phyloP scores from a whole-genome alignment of 371 early-diverging fungal genomes.

The Apophysomyces trapeziformis region DNA sequence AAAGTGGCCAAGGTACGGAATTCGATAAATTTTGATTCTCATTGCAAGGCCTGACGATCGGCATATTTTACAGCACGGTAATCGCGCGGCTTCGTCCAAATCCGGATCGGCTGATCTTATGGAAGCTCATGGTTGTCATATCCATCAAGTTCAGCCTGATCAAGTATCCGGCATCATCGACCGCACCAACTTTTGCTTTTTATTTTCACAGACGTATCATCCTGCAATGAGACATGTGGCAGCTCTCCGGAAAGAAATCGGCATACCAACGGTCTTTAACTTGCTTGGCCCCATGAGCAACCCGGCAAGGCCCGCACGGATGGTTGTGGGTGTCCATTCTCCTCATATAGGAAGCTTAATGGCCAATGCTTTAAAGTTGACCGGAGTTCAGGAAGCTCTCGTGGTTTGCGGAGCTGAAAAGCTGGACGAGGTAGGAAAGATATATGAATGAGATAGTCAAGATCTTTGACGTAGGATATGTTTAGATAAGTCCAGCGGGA shows the following conservation, averaged over 20 bases:
- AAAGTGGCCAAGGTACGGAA: conserved; percentile 85
- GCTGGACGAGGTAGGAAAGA: conserved; percentile 69
- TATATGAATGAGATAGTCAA: neutral
- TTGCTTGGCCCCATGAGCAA: conserved; percentile 93
- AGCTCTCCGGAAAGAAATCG: conserved; percentile 82
- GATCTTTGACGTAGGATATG: neutral
- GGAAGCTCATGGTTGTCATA: conserved; percentile 81
- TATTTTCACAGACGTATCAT: conserved; percentile 92
- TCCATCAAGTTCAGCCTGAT: conserved; percentile 68
- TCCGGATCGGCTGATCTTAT: conserved; percentile 95
- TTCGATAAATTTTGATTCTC: conserved; percentile 3
- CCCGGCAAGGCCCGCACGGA: conserved; percentile 83
- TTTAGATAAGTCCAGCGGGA: conserved; percentile 76
- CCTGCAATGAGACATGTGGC: conserved; percentile 91
- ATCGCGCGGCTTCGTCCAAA: conserved; percentile 90
- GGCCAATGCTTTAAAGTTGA: conserved; percentile 81
- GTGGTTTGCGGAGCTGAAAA: conserved; percentile 87
- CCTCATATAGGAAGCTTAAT: conserved; percentile 78
- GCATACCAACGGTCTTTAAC: conserved; percentile 93
- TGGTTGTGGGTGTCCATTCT: conserved; percentile 91
- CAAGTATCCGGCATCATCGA: conserved; percentile 68
- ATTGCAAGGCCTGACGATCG: neutral
- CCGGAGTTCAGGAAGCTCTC: conserved; percentile 79
- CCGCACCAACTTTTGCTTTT: conserved; percentile 84
- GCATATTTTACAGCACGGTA: conserved; percentile 78